Evolutionary conservation across 2,329 filamentous ascomycete genomes (phyloP), one percentile per base, ranked within the genome.

Genomic region (Talaromyces sp.): DNA sequence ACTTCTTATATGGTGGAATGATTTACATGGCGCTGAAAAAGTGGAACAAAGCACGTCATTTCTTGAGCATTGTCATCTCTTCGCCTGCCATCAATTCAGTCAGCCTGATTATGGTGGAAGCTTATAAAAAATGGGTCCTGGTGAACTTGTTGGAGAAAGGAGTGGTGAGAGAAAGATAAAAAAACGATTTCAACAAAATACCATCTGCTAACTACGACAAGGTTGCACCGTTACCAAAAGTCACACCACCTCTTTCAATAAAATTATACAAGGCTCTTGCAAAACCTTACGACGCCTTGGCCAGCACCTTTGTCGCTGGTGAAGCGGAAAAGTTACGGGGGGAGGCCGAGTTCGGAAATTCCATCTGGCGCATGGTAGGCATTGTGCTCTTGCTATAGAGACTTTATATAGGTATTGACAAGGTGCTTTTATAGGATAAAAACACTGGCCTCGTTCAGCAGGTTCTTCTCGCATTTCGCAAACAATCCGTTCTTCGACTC

Each of bases 51-150:
- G 88, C 89, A 0, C 76, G 82, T 16, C 81, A 81, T 42, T 86
- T 87, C 33, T 81, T 92, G 30, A 85, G 87, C 67, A 82, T 85
- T 62, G 84, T 86, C 51, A 79, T 96, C 40, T 85, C 87, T 3
- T 87, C 88, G 61, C 91, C 92, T 0, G 80, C 82, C 0, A 81
- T 79, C 57, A 87, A 87, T 23, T 79, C 82, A 34, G 82, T 85
- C 40, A 94, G 89, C 74, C 88, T 87, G 72, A 82, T 96, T 57
- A 95, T 95, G 89, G 81, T 90, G 4, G 92, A 96, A 66, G 91
- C 91, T 5, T 94, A 96, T 80, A 96, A 94, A 78, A 96, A 94
- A 75, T 97, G 92, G 90, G 73, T 96, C 8, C 78, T 99, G 16
- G 83, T 92, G 9, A 86, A 87, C 59, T 81, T 97, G 60, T 79